Conservation (phyloP, 75 land plant genomes). For the Pseudotsuga menziesii region DNA sequence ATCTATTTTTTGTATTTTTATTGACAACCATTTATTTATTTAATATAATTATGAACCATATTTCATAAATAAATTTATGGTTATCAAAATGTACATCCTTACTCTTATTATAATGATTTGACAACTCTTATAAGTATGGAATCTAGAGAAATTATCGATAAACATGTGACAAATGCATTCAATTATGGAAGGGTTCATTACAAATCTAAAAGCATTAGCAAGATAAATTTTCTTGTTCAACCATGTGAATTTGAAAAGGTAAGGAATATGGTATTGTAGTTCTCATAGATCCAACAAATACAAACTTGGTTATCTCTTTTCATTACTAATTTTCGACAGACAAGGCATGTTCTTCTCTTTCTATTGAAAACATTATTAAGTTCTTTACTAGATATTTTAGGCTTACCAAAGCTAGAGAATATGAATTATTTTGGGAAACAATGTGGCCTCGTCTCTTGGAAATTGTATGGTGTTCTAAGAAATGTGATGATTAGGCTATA, state of each 20-base stretch:
- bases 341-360: conserved; percentile 47
- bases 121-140: not conserved
- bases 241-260: conserved; percentile 50
- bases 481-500: conserved; percentile 23
- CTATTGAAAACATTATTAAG: conserved; percentile 39
- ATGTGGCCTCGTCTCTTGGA: conserved; percentile 77
- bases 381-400: too few species aligned
- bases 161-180: conserved; percentile 34
- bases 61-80: too few species aligned
- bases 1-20: too few species aligned
- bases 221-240: conserved; percentile 42
- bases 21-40: too few species aligned
- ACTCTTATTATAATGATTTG: not conserved
- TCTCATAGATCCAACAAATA: conserved; percentile 22
- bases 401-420: too few species aligned
- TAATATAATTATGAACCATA: too few species aligned
- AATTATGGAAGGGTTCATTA: conserved; percentile 45
- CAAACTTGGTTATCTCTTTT: too few species aligned
- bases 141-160: not conserved
- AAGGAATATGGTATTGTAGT: conserved; percentile 48
- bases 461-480: conserved; percentile 66
- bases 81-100: not conserved
- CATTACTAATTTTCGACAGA: conserved; percentile 38
- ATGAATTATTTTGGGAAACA: conserved; percentile 79
- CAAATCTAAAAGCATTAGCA: conserved; percentile 24